Percentiles rank a stretch among this genome's conserved stretches.
phyloP scores from a whole-genome alignment of 495 filamentous ascomycete species.

The Hypoxylon rickii region DNA sequence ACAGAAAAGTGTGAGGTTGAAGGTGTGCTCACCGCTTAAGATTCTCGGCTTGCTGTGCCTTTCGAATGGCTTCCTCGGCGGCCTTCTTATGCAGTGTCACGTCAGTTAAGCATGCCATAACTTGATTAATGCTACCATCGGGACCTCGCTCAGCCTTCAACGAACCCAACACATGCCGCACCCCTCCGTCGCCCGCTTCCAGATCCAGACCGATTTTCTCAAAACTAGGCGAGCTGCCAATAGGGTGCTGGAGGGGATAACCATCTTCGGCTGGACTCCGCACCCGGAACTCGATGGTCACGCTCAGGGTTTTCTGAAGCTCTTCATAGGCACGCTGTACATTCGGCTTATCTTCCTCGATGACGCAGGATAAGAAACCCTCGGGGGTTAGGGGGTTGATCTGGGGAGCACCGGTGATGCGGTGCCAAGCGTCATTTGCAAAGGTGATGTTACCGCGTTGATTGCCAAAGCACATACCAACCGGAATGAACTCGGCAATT shows the following conservation, averaged over 20 bases:
- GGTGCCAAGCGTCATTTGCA: constrained; percentile 74
- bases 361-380: constrained; percentile 45
- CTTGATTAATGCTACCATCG: constrained; percentile 44
- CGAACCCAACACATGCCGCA: constrained; percentile 45
- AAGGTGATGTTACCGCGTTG: constrained; percentile 64
- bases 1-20: too few species aligned
- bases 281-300: constrained; percentile 50
- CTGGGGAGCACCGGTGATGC: constrained; percentile 59
- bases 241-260: constrained; percentile 31
- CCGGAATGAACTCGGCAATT: constrained; percentile 74
- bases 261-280: constrained; percentile 27
- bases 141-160: constrained; percentile 47
- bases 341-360: constrained; percentile 44
- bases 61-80: constrained; percentile 48
- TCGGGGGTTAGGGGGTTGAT: constrained; percentile 45
- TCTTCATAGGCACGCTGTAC: constrained; percentile 42
- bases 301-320: constrained; percentile 38
- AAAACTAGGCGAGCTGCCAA: constrained; percentile 47
- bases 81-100: constrained; percentile 49
- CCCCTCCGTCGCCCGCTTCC: constrained; percentile 35
- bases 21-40: constrained; percentile 42
- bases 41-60: constrained; percentile 52
- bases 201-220: constrained; percentile 46
- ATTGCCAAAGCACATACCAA: constrained; percentile 74
- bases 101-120: constrained; percentile 52